Evolutionary conservation across 805 yeast species (phyloP), one percentile per base, ranked within the genome.

Genomic region (Schwanniomyces occidentalis): DNA sequence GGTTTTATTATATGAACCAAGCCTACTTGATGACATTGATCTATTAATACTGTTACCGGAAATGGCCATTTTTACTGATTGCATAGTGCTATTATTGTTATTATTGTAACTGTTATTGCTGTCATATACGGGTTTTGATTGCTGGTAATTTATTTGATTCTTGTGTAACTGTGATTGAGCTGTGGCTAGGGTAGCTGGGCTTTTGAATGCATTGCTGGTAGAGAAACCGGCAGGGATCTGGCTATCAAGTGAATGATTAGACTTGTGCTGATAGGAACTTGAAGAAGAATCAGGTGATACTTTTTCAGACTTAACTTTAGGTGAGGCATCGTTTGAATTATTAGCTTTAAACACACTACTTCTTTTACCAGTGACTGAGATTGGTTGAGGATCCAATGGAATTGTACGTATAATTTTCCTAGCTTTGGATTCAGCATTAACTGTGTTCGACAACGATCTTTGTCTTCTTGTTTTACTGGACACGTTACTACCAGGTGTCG

Each of bases 381-480:
- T 85, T 4, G 95, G 95, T 35, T 76, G 82, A 0, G 95, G 95
- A 54, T 85, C 95, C 43, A 85, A 62, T 2, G 95, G 95, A 45
- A 85, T 81, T 0, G 90, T 85, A 30, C 79, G 73, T 29, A 85
- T 85, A 42, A 85, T 82, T 51, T 74, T 78, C 44, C 93, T 69
- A 1, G 91, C 93, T 30, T 81, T 76, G 16, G 77, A 72, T 51
- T 82, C 91, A 1, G 87, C 85, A 51, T 82, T 74, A 24, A 71
- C 63, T 4, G 77, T 70, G 34, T 66, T 73, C 2, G 84, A 76
- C 8, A 80, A 54, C 3, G 79, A 64, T 45, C 85, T 62, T 16
- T 61, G 65, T 42, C 65, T 75, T 28, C 56, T 59, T 48, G 40
- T 45, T 37, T 44, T 53, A 13, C 72, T 55, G 2, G 70, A 61